Conservation (phyloP, 257 asterid genomes). For the Coffea eugenioides region DNA sequence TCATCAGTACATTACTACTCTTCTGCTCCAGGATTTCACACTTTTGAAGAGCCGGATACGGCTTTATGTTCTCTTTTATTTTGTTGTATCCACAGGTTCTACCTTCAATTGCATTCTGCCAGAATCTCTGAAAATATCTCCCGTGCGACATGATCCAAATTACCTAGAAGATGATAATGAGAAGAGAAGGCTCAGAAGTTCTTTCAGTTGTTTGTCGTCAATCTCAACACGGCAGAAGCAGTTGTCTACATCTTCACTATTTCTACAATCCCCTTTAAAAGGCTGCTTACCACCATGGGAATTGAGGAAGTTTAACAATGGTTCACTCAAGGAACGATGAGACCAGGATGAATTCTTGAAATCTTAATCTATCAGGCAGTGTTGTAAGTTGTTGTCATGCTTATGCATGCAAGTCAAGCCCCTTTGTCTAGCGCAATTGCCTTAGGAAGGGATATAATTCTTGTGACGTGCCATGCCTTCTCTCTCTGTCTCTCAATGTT, state of each 20-base stretch:
- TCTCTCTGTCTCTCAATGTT: constrained; percentile 24
- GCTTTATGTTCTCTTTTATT: neutral
- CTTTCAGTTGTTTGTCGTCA: constrained; percentile 74
- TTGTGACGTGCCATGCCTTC: constrained; percentile 21
- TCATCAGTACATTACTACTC: neutral
- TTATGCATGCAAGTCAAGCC: constrained; percentile 16
- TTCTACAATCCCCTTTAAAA: constrained; percentile 72
- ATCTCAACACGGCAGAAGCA: constrained; percentile 82
- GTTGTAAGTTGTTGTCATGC: constrained; percentile 6
- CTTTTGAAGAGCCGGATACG: neutral
- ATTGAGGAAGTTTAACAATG: constrained; percentile 48
- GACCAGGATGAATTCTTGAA: constrained; percentile 4
- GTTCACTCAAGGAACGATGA: constrained; percentile 54
- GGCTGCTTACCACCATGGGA: constrained; percentile 76
- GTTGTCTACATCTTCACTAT: constrained; percentile 62
- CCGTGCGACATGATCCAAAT: constrained; percentile 63
- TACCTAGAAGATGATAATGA: constrained; percentile 46
- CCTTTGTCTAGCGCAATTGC: constrained; percentile 21
- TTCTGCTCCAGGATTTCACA: neutral
- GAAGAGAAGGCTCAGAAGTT: constrained; percentile 67
- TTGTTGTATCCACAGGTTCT: constrained; percentile 41
- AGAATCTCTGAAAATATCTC: constrained; percentile 66
- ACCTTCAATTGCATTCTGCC: constrained; percentile 75
- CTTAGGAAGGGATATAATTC: constrained; percentile 22
- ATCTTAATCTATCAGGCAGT: neutral